Evolutionary conservation across 2,329 filamentous ascomycete genomes (phyloP).

Genomic region (Pseudocercospora vitis): DNA sequence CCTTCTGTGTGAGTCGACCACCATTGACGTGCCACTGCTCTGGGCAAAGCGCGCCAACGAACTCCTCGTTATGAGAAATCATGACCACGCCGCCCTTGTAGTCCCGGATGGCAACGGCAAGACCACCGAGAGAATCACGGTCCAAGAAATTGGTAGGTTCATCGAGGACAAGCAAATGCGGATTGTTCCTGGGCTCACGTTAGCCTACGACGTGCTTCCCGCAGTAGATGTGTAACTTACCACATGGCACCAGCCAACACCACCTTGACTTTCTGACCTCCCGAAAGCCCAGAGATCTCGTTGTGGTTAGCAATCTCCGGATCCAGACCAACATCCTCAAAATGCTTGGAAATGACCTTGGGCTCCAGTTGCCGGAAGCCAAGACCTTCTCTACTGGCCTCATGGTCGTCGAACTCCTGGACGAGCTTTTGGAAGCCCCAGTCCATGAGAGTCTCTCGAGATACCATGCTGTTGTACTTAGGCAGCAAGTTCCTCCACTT

Average conservation of each 20-base stretch:
- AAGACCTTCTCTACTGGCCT: constrained; percentile 96
- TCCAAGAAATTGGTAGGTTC: constrained; percentile 99
- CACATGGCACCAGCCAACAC: constrained; percentile 74
- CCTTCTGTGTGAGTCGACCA: constrained; percentile 82
- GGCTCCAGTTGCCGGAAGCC: constrained; percentile 93
- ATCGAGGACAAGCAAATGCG: constrained; percentile 93
- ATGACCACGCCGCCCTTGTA: constrained; percentile 98
- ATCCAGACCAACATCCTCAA: constrained; percentile 93
- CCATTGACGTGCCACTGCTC: constrained; percentile 96
- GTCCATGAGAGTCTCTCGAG: constrained; percentile 83
- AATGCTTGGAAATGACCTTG: constrained; percentile 94
- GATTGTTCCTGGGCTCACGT: constrained; percentile 66
- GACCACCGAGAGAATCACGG: constrained; percentile 90
- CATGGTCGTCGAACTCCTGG: constrained; percentile 98
- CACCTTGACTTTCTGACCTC: constrained; percentile 98
- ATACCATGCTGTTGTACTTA: constrained; percentile 90
- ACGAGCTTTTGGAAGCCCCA: constrained; percentile 89
- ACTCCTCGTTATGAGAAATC: constrained; percentile 99
- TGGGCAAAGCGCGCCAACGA: constrained; percentile 89
- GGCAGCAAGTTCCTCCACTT: constrained; percentile 85
- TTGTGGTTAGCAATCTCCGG: constrained; percentile 99
- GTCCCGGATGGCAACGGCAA: constrained; percentile 96
- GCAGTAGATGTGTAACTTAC: no score
- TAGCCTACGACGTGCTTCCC: constrained; percentile 5
- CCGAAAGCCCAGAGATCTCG: constrained; percentile 91